Conservation (phyloP, 140 eudicot species). For the Artemisia princeps region DNA sequence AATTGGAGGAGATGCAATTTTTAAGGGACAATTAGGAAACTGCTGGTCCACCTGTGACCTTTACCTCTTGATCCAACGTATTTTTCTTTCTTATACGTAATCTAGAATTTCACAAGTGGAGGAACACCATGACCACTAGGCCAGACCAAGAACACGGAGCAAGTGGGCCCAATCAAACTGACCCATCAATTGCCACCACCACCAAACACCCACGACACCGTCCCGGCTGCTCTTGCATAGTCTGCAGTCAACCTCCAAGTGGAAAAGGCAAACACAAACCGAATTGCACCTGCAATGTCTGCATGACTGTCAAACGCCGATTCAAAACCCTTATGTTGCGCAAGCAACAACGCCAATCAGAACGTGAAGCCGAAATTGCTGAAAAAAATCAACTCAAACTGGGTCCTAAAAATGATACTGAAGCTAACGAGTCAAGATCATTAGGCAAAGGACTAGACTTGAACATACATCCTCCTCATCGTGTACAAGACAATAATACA, state of each 20-base stretch:
- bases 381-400: slow-evolving; percentile 38
- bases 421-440: slow-evolving; percentile 32
- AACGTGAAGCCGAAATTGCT: slow-evolving; percentile 82
- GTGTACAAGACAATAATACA: slow-evolving; percentile 27
- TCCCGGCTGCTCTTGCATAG: slow-evolving; percentile 95
- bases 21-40: background rate
- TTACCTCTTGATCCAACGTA: slow-evolving; percentile 2
- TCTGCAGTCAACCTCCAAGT: slow-evolving; percentile 97
- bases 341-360: slow-evolving; percentile 83
- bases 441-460: slow-evolving; percentile 45
- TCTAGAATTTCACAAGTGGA: slow-evolving; percentile 53
- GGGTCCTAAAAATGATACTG: slow-evolving; percentile 49
- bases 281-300: slow-evolving; percentile 77
- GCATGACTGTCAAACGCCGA: slow-evolving; percentile 95
- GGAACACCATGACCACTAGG: slow-evolving; percentile 33
- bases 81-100: background rate
- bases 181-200: slow-evolving; percentile 59
- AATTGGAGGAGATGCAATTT: background rate
- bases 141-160: slow-evolving; percentile 42
- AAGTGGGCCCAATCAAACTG: slow-evolving; percentile 33
- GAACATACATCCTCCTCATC: slow-evolving; percentile 61
- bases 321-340: slow-evolving; percentile 90
- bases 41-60: background rate
- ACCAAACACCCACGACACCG: slow-evolving; percentile 95
- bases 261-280: slow-evolving; percentile 97